phyloP scores from a whole-genome alignment of 768 basidiomycete genomes.

The Gloeostereum incarnatum region DNA sequence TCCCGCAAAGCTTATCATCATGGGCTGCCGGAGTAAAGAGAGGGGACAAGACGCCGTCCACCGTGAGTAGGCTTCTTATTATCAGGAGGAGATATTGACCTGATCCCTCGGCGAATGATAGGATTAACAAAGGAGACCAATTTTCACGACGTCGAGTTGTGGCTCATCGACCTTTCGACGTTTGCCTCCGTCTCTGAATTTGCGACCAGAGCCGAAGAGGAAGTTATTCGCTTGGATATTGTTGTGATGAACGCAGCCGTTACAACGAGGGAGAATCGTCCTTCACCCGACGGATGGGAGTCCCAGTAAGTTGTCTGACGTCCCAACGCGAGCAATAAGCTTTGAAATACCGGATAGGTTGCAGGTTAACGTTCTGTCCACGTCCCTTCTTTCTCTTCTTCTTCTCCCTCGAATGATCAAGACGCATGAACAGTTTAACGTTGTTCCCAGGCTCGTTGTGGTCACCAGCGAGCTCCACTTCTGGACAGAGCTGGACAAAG shows the following conservation, averaged over 20 bases:
- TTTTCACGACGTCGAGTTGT: neutral
- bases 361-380: conserved; percentile 22
- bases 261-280: neutral
- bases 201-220: neutral
- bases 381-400: conserved; percentile 16
- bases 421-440: conserved; percentile 8
- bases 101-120: too few species aligned
- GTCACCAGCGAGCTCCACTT: conserved; percentile 17
- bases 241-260: conserved; percentile 8
- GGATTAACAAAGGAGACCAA: conserved; percentile 7
- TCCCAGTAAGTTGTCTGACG: too few species aligned
- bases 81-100: neutral
- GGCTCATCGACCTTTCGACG: neutral
- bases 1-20: conserved; percentile 10
- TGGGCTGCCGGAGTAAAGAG: conserved; percentile 10
- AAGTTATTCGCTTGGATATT: conserved; percentile 3
- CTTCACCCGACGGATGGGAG: neutral
- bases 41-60: conserved; percentile 9
- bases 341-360: conserved; percentile 9
- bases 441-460: conserved; percentile 12
- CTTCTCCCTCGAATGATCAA: conserved; percentile 19
- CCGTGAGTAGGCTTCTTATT: conserved; percentile 6
- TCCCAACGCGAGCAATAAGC: neutral
- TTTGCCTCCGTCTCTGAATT: neutral
- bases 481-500: conserved; percentile 1